Percentiles rank a stretch among this genome's conserved stretches.
Evolutionary conservation across 2,329 filamentous ascomycete species (phyloP).

Genomic region (Trichothecium roseum): DNA sequence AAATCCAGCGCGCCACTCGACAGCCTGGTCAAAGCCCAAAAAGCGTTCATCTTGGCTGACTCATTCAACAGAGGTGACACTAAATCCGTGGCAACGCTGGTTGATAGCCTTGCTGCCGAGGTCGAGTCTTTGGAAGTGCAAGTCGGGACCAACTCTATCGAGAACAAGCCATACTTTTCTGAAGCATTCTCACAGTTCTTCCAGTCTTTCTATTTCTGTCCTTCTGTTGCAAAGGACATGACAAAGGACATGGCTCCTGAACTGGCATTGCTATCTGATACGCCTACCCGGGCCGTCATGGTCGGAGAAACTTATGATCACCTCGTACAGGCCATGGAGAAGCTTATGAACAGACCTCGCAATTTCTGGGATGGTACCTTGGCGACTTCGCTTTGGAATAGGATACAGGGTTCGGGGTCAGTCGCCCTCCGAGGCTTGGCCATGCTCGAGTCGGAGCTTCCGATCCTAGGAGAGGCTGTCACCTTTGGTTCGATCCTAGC

Average conservation of each 20-base stretch:
- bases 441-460: conserved; percentile 55
- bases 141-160: conserved; percentile 29
- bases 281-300: conserved; percentile 22
- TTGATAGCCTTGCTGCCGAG: conserved; percentile 38
- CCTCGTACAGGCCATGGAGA: no score
- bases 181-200: conserved; percentile 46
- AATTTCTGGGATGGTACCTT: conserved; percentile 29
- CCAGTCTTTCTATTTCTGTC: conserved; percentile 34
- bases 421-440: conserved; percentile 51
- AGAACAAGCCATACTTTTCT: conserved; percentile 38
- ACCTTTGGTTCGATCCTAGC: no score
- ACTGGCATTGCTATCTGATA: conserved; percentile 36
- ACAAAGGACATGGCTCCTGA: conserved; percentile 24
- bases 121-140: conserved; percentile 39
- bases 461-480: conserved; percentile 39
- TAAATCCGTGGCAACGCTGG: conserved; percentile 30
- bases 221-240: neutral
- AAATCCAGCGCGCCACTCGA: conserved; percentile 39
- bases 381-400: conserved; percentile 38
- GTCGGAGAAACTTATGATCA: conserved; percentile 5
- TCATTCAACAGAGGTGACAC: conserved; percentile 34
- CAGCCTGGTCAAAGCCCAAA: conserved; percentile 42
- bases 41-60: conserved; percentile 41
- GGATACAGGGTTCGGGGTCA: conserved; percentile 37
- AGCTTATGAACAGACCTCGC: no score